Base-by-base conservation (phyloP, 805 yeast species). In the Ogataea paraovalis region DNA sequence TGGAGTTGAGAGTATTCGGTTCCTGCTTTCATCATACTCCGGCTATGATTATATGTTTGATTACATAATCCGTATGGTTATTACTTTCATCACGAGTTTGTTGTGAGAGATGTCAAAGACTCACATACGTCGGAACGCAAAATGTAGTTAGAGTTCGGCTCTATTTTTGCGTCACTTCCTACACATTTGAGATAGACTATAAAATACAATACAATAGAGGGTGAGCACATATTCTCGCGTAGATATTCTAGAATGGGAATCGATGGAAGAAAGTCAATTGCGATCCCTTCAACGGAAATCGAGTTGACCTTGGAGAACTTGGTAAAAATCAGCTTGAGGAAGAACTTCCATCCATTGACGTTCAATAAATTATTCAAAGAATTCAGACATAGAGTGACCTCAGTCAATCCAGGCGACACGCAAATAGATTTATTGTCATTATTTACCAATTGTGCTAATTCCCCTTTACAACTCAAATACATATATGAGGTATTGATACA, bases 311-410 rank as follows among this genome's bases (percentile, higher is more conserved):
- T 65, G 41, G 52, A 54, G 9, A 50, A 49, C 16, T 45, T 65
- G 14, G 41, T 65, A 2, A 40, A 47, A 6, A 51, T 56, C n/a
- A 54, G 64, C 30, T 44, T 62, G 22, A 33, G 39, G 25, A 56
- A 59, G 43, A 48, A 49, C 13, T 60, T 57, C 40, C 56, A 59
- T 36, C 61, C 68, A 4, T 39, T 56, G 10, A 53, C 56, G 3
- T 65, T 65, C 48, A 48, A 52, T 10, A 60, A 55, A 44, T 51
- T 65, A 16, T 58, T 54, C 44, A 59, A 56, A 25, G 68, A 65
- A 41, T 61, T 51, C 46, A 56, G 52, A 41, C 58, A 59, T 40
- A 57, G 55, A 39, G 41, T 42, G 2, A 23, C 45, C 12, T 27
- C 54, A 9, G 30, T 44, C 9, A 45, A 44, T 2, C 23, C 45